phyloP scores from a whole-genome alignment of 2,329 filamentous ascomycete genomes.

The Hymenoscyphus repandus region DNA sequence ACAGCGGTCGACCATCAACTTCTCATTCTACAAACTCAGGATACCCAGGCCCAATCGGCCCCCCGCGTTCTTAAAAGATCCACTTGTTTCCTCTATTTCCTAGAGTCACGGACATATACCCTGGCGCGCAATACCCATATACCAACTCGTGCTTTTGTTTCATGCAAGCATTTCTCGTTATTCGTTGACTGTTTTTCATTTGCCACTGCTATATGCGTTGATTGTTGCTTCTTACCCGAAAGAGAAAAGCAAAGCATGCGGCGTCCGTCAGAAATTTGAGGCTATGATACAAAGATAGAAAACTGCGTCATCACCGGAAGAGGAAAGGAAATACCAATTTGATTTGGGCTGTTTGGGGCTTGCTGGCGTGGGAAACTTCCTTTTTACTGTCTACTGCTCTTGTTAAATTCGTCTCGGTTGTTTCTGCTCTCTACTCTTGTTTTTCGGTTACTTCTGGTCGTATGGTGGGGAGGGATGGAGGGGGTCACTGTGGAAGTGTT shows the following conservation, averaged over 20 bases:
- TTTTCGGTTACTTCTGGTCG: neutral
- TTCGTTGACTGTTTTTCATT: constrained; percentile 13
- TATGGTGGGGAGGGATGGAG: neutral
- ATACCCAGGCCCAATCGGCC: constrained; percentile 89
- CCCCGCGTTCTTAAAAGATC: constrained; percentile 62
- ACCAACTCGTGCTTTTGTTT: constrained; percentile 28
- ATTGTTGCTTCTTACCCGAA: constrained; percentile 10
- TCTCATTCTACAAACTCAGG: constrained; percentile 93
- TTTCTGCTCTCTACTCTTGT: constrained; percentile 13
- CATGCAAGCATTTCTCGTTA: constrained; percentile 15
- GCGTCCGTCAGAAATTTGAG: constrained; percentile 16
- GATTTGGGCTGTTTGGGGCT: constrained; percentile 22
- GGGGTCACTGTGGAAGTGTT: neutral
- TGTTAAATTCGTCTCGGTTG: neutral
- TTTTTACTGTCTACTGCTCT: neutral
- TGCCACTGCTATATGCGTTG: constrained; percentile 8
- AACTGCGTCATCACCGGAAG: constrained; percentile 21
- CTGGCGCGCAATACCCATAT: constrained; percentile 33
- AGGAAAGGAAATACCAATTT: constrained; percentile 31
- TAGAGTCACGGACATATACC: constrained; percentile 33
- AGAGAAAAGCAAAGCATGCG: constrained; percentile 22
- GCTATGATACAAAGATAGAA: constrained; percentile 26
- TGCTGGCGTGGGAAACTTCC: constrained; percentile 12
- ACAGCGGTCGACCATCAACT: constrained; percentile 88
- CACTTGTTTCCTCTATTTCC: constrained; percentile 27